Evolutionary conservation across 371 early-diverging fungal species (phyloP), one percentile per base, ranked within the genome.

Genomic region (Rhizoclosmatium hyalinum): DNA sequence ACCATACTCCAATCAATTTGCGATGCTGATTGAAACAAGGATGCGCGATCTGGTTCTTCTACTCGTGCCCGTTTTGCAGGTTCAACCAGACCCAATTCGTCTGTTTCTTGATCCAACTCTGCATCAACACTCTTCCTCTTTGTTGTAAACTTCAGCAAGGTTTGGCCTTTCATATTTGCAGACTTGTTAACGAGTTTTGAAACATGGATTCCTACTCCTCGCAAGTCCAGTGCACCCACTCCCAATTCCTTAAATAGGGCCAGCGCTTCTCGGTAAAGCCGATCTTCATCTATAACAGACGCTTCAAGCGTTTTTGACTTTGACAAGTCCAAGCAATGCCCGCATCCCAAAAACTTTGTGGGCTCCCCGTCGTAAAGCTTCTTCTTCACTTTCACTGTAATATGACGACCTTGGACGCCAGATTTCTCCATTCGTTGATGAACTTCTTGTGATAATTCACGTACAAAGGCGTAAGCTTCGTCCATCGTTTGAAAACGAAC

Each of bases 401-500:
- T 63, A 39, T 75, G 79, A 41, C 55, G 24, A 6, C 80, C 82
- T 44, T 64, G 56, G n/a, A 79, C 66, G 10, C 56, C 19, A 12
- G 65, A 58, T 17, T 50, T 58, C 8, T 50, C 47, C 75, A 84
- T 54, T 2, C 83, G 65, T 44, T 61, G 65, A 19, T 58, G 62
- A 0, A 85, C 81, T 62, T 89, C 84, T 5, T 46, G 68, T 41
- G 79, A n/a, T 8, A 88, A 68, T 17, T 82, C 73, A 41, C 24
- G 5, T 3, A 88, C 21, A 73, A 90, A 88, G 53, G 14, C 82
- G 55, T 90, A 83, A 3, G 90, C 89, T 68, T 95, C 90, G 0
- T 80, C 78, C 44, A 87, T 79, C 14, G 76, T 89, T 65, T 92
- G 90, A 80, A 96, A 94, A 17, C 96, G 88, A 0, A 96, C 87